A percentile compares a stretch with the other conserved stretches of the same genome.
Evolutionary conservation across 2,329 filamentous ascomycete species (phyloP).

Genomic region (Colletotrichum australisinense): DNA sequence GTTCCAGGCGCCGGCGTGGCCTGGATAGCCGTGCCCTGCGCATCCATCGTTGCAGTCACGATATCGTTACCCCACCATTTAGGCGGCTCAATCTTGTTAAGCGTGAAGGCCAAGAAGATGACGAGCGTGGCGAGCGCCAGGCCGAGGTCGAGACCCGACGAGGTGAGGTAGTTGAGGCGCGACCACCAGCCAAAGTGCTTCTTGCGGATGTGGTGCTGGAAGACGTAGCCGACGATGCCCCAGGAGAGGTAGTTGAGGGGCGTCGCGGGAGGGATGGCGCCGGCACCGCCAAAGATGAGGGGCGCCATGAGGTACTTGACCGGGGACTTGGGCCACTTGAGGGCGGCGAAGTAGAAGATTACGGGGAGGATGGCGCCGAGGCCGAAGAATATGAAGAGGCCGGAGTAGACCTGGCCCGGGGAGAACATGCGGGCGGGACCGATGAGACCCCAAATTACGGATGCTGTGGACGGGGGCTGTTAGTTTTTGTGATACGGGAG

Average conservation of each 20-base stretch:
- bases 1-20: conserved; percentile 61
- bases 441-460: conserved; percentile 76
- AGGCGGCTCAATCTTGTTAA: conserved; percentile 71
- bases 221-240: conserved; percentile 77
- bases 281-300: conserved; percentile 71
- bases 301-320: conserved; percentile 68
- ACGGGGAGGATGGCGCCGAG: conserved; percentile 66
- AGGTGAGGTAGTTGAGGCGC: conserved; percentile 78
- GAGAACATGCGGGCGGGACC: conserved; percentile 74
- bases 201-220: conserved; percentile 76
- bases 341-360: conserved; percentile 60
- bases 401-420: conserved; percentile 70
- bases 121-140: conserved; percentile 74
- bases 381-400: conserved; percentile 69
- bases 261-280: conserved; percentile 72
- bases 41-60: conserved; percentile 71
- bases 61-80: conserved; percentile 77
- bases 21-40: conserved; percentile 68
- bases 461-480: conserved; percentile 54
- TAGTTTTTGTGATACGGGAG: not conserved
- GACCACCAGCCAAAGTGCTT: conserved; percentile 78
- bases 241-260: conserved; percentile 81
- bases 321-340: conserved; percentile 62
- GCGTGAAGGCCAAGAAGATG: conserved; percentile 76
- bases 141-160: conserved; percentile 76